Evolutionary conservation across 2,329 filamentous ascomycete genomes (phyloP), one percentile per base, ranked within the genome.

Genomic region (Dothistroma pini): DNA sequence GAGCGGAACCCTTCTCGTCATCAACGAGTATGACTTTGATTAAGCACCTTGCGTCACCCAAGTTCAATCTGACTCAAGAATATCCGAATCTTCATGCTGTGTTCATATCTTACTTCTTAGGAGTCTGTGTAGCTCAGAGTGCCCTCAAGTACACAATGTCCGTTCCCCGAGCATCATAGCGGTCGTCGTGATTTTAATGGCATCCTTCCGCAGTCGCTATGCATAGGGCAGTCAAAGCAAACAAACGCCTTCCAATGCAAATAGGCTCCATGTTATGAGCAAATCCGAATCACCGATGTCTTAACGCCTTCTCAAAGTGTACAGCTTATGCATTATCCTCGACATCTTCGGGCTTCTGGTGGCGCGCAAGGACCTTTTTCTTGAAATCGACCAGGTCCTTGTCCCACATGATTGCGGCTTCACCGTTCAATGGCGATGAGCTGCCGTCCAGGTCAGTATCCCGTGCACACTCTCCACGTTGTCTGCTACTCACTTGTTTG

Each of bases 371-470:
- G n/a, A 88, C 85, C 65, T 85, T 80, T 59, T 85, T 86, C 84
- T 96, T 91, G 83, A 95, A 97, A 75, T 96, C 91, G 51, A 85
- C 87, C 41, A 87, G 82, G 75, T 97, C 86, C 69, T 88, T 91
- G 75, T 97, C 93, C 93, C 95, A 99, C 48, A 99, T 83, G 75
- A 96, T 90, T 16, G 96, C 95, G 32, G 95, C 95, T 77, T 99
- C 93, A 62, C 92, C 96, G 71, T 99, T 99, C 66, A 99, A 81
- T 2, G 95, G 95, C 67, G 91, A 96, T 61, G 95, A 86, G 76
- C 93, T 97, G 65, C 60, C 4, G 19, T 29, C 19, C 41, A 29
- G 14, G 62, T 66, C 57, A 71, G 55, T 51, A 48, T n/a, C 3
- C 56, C 47, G 35, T 41, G 35, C 12, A n/a, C 22, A 38, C 1